Evolutionary conservation across 1,139 yeast species (phyloP), one percentile per base, ranked within the genome.

Genomic region (Blastobotrys petasosporus): DNA sequence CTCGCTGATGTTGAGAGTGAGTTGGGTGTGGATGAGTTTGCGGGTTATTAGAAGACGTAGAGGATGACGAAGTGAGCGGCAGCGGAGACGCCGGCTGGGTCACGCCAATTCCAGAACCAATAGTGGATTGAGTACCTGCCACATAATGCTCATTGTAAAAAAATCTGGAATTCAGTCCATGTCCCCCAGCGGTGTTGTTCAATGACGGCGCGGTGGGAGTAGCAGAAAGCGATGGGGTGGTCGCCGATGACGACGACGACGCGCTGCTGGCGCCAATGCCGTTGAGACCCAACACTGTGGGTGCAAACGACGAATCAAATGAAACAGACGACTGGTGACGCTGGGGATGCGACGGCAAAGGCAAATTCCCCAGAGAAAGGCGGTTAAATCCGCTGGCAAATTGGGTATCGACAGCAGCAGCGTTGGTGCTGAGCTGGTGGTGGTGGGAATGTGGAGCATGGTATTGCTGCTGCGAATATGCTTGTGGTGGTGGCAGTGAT

Each of bases 11-110:
- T 7, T 29, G 35, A 4, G 33, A 31, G 5, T 13, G 12, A 5
- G 33, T 8, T 8, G 33, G 4, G 5, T n/a, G 33, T 4, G 33
- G 12, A 9, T 16, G 34, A 23, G 25, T 4, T 4, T 20, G 25
- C 25, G 25, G 25, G 25, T 37, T 37, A 37, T 17, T 37, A 37
- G 32, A 23, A 37, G 16, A 9, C 13, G 32, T 11, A 23, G 33
- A 4, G 32, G 32, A 23, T 23, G 16, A 9, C 13, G 32, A 12
- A 23, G 33, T 12, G 32, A 30, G 28, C 2, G 38, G 17, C 15
- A 20, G 6, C 16, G 44, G 44, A 12, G 44, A 41, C 11, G 32
- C 39, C 16, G 44, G 44, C 16, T 35, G 38, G 4, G 13, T 15
- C 16, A 8, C 15, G 13, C 15, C 36, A 13, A 10, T 9, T 2